Evolutionary conservation across 768 basidiomycete species (phyloP), one percentile per base, ranked within the genome.

Genomic region (Leccinum obscurum): DNA sequence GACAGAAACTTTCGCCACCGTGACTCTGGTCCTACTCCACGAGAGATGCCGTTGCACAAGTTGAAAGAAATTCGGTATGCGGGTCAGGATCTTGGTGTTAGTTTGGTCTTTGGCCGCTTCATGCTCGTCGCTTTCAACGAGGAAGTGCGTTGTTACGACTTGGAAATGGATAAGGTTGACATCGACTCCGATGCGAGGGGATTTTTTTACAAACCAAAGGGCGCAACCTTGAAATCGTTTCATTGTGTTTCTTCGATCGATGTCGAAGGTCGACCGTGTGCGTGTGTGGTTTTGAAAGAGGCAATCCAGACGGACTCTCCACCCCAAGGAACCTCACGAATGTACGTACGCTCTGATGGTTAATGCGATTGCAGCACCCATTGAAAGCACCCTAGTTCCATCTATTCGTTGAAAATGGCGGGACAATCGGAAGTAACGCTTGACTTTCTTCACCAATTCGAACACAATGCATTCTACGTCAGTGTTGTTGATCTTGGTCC

Each of bases 111-210:
- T 20, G 62, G 62, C 10, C 61, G 52, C 15, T 70, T 61, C 46
- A 15, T 66, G n/a, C 5, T 69, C 24, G 8, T 64, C 17, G 67
- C 59, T 30, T 41, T 69, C 22, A 49, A 13, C 5, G 48, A 61
- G 14, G 56, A 61, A 51, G 53, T 68, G 15, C 55, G 57, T 7
- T 68, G 67, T 14, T 63, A 69, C 53, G 58, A 66, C 26, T 26
- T 62, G 53, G 35, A 37, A 14, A 37, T 37, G 14, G 35, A 37
- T 37, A 37, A 2, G 35, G 35, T 37, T 37, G 14, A 37, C 35
- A 37, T 37, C 35, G 14, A 37, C 35, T 37, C 35, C 35, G 14
- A 37, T 13, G 44, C 46, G 6, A 59, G 49, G 37, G 10, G 44
- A 13, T 34, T 66, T 28, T 28, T 67, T 51, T 60, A 67, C 30